Percentiles rank a stretch among this genome's conserved stretches.
phyloP scores from a whole-genome alignment of 768 basidiomycete species.

The Leucocoprinus sp. region DNA sequence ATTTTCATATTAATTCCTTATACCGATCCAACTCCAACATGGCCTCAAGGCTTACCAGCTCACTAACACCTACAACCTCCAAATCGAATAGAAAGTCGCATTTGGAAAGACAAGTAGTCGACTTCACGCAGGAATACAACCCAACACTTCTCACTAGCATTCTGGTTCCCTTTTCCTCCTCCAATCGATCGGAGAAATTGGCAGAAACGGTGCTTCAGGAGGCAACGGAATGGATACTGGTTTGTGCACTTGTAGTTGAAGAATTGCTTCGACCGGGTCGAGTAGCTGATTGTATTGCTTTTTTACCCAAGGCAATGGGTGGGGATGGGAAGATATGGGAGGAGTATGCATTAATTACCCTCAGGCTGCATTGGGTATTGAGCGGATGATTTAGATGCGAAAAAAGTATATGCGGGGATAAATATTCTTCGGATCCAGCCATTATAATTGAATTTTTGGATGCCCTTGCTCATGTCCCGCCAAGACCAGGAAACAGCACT shows the following conservation, averaged over 20 bases:
- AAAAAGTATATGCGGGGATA: no score
- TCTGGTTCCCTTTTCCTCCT: constrained; percentile 1
- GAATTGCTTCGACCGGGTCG: constrained; percentile 1
- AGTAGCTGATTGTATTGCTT: background rate
- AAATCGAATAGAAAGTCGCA: background rate
- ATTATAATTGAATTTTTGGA: background rate
- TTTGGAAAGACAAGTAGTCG: background rate
- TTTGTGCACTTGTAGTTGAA: constrained; percentile 5
- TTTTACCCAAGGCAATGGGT: background rate
- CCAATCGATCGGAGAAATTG: background rate
- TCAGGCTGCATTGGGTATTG: background rate
- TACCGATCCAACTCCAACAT: background rate
- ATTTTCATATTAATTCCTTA: constrained; percentile 7
- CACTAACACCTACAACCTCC: background rate
- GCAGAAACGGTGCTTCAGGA: background rate
- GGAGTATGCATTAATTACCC: background rate
- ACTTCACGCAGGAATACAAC: constrained; percentile 6
- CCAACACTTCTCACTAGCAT: constrained; percentile 5
- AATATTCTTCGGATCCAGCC: no score
- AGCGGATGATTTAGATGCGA: background rate
- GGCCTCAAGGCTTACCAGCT: background rate
- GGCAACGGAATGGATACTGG: constrained; percentile 2
- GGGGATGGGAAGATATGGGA: background rate
- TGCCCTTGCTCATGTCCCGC: background rate
- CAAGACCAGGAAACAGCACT: background rate